These are phyloP conservation scores for Sclerotinia trifoliorum DNA, from an alignment of 2,329 filamentous ascomycete species.

Conservation along the genomic window DNA sequence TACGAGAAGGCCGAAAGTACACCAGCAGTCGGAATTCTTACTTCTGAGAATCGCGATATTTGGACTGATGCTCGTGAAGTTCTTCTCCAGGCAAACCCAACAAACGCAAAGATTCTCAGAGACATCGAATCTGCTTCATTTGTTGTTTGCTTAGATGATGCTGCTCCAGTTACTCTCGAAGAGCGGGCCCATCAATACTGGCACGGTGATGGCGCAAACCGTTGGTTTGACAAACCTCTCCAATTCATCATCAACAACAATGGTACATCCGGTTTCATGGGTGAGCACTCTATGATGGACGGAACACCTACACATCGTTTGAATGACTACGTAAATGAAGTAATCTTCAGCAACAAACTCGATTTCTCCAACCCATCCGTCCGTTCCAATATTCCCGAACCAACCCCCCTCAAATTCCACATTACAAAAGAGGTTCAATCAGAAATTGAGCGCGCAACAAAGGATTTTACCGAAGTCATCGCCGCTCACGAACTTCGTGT, in stretches of 20 bases:
- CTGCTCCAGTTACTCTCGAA: constrained; percentile 85
- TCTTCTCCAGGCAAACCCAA: constrained; percentile 71
- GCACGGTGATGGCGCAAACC: constrained; percentile 94
- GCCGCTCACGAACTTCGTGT: constrained; percentile 86
- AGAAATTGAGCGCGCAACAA: constrained; percentile 75
- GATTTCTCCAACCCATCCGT: constrained; percentile 77
- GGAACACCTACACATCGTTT: constrained; percentile 95
- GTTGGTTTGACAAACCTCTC: constrained; percentile 97
- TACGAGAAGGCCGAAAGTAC: constrained; percentile 74
- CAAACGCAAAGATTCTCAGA: constrained; percentile 75
- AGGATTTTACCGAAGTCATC: constrained; percentile 80
- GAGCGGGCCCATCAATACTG: constrained; percentile 96
- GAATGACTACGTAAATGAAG: constrained; percentile 89
- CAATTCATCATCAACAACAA: constrained; percentile 99
- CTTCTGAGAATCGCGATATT: constrained; percentile 87
- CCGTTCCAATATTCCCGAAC: constrained; percentile 82
- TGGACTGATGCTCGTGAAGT: constrained; percentile 82
- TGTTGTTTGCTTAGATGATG: constrained; percentile 89
- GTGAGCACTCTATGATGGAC: constrained; percentile 99
- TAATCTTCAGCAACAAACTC: constrained; percentile 92
- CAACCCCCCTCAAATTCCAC: constrained; percentile 73
- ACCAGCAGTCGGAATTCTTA: constrained; percentile 78
- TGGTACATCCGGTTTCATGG: constrained; percentile 94
- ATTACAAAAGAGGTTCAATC: constrained; percentile 70
- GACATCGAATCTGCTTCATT: constrained; percentile 88